Conservation (phyloP, 495 filamentous ascomycete genomes). For the Aspergillus diversus region DNA sequence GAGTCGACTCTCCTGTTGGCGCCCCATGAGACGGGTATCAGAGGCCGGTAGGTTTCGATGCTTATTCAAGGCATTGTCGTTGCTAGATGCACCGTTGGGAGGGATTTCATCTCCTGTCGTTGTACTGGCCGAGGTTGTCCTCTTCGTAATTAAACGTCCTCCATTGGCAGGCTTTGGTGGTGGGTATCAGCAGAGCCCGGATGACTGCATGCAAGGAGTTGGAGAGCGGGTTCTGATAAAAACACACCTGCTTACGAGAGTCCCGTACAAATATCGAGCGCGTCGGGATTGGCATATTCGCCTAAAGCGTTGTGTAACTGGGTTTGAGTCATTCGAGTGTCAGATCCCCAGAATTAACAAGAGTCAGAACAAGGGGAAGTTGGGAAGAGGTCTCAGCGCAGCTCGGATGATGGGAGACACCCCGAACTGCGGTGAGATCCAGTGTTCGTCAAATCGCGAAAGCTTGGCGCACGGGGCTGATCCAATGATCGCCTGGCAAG, state of each 20-base stretch:
- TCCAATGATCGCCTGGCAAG: neutral
- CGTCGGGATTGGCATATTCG: slow-evolving; percentile 47
- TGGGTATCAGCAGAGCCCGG: slow-evolving; percentile 22
- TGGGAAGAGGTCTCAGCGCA: neutral
- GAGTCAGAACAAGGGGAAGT: too few species aligned
- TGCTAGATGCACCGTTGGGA: slow-evolving; percentile 11
- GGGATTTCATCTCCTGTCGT: slow-evolving; percentile 5
- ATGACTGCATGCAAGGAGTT: slow-evolving; percentile 20
- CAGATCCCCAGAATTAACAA: too few species aligned
- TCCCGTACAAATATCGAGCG: slow-evolving; percentile 43
- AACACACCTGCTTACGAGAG: slow-evolving; percentile 42
- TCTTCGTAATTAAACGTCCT: slow-evolving; percentile 34
- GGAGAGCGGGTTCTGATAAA: slow-evolving; percentile 12
- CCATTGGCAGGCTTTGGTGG: slow-evolving; percentile 31
- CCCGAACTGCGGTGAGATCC: slow-evolving; percentile 8
- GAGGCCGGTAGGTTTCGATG: slow-evolving; percentile 22
- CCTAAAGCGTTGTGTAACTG: neutral
- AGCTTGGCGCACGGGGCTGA: slow-evolving; percentile 14
- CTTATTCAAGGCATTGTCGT: slow-evolving; percentile 17
- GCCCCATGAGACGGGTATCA: slow-evolving; percentile 11
- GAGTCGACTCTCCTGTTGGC: slow-evolving; percentile 13
- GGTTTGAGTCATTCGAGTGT: neutral
- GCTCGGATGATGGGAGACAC: neutral
- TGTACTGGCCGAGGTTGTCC: slow-evolving; percentile 16
- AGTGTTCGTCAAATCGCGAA: neutral